Conservation (phyloP, 2,329 filamentous ascomycete genomes). For the Bipolaris zeicola region DNA sequence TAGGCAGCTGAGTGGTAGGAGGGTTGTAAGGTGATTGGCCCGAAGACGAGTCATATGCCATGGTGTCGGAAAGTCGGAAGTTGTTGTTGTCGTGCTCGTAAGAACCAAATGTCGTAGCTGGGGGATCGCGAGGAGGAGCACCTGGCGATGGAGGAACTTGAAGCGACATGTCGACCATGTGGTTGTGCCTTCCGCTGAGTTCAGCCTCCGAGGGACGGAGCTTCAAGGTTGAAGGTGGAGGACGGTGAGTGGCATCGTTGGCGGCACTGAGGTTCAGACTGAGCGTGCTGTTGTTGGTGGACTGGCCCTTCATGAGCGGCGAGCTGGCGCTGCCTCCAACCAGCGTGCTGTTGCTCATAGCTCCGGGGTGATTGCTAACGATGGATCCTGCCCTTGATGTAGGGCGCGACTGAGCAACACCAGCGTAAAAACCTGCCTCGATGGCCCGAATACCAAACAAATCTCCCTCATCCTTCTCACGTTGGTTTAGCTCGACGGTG, state of each 20-base stretch:
- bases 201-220: conserved; percentile 47
- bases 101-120: conserved; percentile 34
- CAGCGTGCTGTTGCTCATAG: conserved; percentile 44
- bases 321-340: conserved; percentile 41
- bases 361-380: conserved; percentile 24
- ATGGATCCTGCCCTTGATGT: conserved; percentile 44
- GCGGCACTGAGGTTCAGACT: conserved; percentile 36
- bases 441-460: conserved; percentile 50
- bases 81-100: conserved; percentile 38
- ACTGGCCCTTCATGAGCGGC: conserved; percentile 39
- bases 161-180: conserved; percentile 46
- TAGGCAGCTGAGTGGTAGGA: conserved; percentile 34
- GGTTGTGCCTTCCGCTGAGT: conserved; percentile 43
- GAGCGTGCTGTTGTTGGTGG: conserved; percentile 42
- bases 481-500: conserved; percentile 42
- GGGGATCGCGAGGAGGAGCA: conserved; percentile 22
- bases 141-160: conserved; percentile 40
- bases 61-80: conserved; percentile 27
- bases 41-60: conserved; percentile 35
- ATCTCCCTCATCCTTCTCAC: conserved; percentile 48
- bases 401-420: conserved; percentile 48
- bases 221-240: conserved; percentile 33
- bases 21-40: conserved; percentile 30
- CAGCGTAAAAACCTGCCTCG: conserved; percentile 50
- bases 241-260: conserved; percentile 29